phyloP scores from a whole-genome alignment of 2,329 filamentous ascomycete species.

The Nigrospora sphaerica region DNA sequence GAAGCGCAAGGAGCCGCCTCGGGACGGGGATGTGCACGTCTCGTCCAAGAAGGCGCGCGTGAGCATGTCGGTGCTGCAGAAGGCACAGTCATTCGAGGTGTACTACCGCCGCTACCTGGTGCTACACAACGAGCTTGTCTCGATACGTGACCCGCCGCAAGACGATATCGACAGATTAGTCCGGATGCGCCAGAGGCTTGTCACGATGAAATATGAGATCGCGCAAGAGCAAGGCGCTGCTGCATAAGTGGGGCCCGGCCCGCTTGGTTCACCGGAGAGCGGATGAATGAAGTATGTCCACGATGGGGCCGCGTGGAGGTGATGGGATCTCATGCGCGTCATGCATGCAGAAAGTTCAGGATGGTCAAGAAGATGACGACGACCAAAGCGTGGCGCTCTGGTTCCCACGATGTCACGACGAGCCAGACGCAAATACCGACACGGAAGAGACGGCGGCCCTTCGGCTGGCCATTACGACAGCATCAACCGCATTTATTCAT shows the following conservation, averaged over 20 bases:
- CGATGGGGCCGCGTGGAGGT: too few relatives aligned
- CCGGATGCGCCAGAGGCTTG: constrained; percentile 47
- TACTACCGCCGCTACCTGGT: constrained; percentile 50
- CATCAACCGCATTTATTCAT: too few relatives aligned
- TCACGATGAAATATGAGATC: constrained; percentile 53
- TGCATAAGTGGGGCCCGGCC: constrained; percentile 3
- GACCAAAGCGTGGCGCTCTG: too few relatives aligned
- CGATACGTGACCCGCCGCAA: constrained; percentile 40
- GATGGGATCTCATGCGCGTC: too few relatives aligned
- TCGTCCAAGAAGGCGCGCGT: constrained; percentile 32
- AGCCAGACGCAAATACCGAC: too few relatives aligned
- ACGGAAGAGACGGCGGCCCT: too few relatives aligned
- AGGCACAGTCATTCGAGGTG: constrained; percentile 48
- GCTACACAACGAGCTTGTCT: constrained; percentile 48
- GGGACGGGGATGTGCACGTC: constrained; percentile 20
- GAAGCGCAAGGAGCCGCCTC: constrained; percentile 34
- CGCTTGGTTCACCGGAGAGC: too few relatives aligned
- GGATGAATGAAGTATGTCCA: too few relatives aligned
- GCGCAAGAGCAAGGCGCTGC: constrained; percentile 34
- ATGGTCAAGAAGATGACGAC: too few relatives aligned
- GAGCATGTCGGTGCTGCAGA: constrained; percentile 40
- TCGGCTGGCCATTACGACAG: too few relatives aligned
- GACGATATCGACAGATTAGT: constrained; percentile 43
- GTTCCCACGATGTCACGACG: too few relatives aligned
- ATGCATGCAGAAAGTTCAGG: too few relatives aligned